Percentiles rank a stretch among this genome's conserved stretches.
phyloP scores from a whole-genome alignment of 1,139 yeast genomes.

The Debaryomyces singareniensis region DNA sequence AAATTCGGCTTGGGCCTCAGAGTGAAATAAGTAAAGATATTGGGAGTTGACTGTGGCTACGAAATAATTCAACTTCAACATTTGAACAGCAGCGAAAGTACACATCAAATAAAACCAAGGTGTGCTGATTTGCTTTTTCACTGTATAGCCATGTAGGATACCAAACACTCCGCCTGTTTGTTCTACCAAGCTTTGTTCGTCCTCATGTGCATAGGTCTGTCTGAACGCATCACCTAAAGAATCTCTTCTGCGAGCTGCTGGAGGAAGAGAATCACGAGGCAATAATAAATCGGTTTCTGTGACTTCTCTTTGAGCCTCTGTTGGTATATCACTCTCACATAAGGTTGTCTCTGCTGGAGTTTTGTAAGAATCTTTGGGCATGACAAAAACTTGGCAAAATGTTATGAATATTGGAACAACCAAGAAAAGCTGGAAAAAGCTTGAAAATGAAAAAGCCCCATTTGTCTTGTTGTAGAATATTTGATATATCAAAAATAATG shows the following conservation, averaged over 20 bases:
- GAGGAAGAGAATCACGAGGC: background rate
- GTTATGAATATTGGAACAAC: conserved; percentile 36
- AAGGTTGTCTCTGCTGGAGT: conserved; percentile 24
- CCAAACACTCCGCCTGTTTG: conserved; percentile 39
- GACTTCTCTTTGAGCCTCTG: conserved; percentile 4
- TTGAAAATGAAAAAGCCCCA: conserved; percentile 24
- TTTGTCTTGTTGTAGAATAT: conserved; percentile 20
- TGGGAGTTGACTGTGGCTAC: conserved; percentile 43
- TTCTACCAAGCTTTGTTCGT: conserved; percentile 27
- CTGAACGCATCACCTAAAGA: conserved; percentile 42
- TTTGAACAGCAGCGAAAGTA: conserved; percentile 33
- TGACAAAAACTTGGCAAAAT: conserved; percentile 30
- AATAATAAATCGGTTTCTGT: conserved; percentile 19
- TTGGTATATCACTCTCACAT: conserved; percentile 19
- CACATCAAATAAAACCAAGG: conserved; percentile 40
- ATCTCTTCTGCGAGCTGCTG: conserved; percentile 23
- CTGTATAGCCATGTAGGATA: conserved; percentile 37
- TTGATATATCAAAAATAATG: conserved; percentile 35
- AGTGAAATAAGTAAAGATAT: conserved; percentile 32
- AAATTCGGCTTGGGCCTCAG: conserved; percentile 18
- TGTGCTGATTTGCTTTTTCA: conserved; percentile 33
- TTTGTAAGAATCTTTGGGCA: conserved; percentile 37
- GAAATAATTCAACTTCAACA: conserved; percentile 41
- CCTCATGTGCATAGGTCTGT: conserved; percentile 38
- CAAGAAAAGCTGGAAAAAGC: conserved; percentile 31